Conservation (phyloP, 805 yeast species). For the Kazachstania taianensis region DNA sequence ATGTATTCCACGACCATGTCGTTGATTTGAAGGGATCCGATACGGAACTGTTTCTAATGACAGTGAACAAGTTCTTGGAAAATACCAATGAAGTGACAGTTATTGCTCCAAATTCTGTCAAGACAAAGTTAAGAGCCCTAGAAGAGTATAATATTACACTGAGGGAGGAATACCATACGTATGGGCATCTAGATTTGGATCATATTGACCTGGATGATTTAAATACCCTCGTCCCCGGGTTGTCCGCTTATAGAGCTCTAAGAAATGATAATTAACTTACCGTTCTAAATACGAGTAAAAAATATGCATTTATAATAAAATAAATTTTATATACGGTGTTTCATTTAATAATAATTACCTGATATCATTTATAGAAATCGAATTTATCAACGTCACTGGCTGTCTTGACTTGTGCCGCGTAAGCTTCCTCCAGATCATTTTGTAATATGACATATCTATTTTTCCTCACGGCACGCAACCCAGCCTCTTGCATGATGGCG, state of each 20-base stretch:
- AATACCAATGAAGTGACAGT: constrained; percentile 6
- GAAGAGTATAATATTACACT: constrained; percentile 2
- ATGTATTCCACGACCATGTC: constrained; percentile 18
- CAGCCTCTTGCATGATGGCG: constrained; percentile 99
- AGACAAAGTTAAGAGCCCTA: constrained; percentile 3
- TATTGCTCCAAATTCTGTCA: constrained; percentile 17
- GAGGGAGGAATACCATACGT: constrained; percentile 30
- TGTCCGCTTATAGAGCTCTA: constrained; percentile 37
- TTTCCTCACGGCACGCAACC: constrained; percentile 95
- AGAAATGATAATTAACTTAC: constrained; percentile 1
- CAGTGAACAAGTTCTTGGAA: constrained; percentile 13
- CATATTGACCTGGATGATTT: constrained; percentile 48
- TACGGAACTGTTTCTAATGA: constrained; percentile 15
- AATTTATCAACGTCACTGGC: constrained; percentile 94
- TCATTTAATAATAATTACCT: too few species aligned
- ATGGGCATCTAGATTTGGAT: constrained; percentile 59
- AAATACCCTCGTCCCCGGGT: constrained; percentile 49
- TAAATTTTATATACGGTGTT: neutral
- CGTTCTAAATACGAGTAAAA: neutral
- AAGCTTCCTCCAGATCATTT: constrained; percentile 95
- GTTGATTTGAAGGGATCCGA: constrained; percentile 42
- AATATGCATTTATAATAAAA: neutral
- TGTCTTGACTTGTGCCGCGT: constrained; percentile 90
- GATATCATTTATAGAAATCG: constrained; percentile 93
- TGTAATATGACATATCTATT: constrained; percentile 95